A percentile compares a stretch with the other conserved stretches of the same genome.
Evolutionary conservation across 805 yeast genomes (phyloP).

Genomic region (Hemisphaericaspora nanyangensis): DNA sequence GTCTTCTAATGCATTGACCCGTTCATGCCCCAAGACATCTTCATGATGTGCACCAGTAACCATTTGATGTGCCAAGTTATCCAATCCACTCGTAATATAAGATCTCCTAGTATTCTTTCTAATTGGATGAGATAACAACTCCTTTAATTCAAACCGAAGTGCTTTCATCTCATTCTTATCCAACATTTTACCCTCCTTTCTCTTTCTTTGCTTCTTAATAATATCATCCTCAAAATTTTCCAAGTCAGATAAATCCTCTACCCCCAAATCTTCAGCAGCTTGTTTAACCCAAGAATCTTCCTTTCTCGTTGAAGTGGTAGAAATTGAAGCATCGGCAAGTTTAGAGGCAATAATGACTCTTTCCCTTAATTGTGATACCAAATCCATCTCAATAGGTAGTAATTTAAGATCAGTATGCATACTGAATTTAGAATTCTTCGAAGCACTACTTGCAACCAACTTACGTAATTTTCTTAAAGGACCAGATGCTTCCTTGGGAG

Average conservation of each 20-base stretch:
- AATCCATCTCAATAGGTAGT: slow-evolving; percentile 72
- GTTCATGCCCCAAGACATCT: slow-evolving; percentile 65
- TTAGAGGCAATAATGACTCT: slow-evolving; percentile 67
- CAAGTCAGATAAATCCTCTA: slow-evolving; percentile 64
- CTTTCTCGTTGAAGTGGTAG: slow-evolving; percentile 55
- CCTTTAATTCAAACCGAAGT: slow-evolving; percentile 50
- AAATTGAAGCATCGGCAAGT: slow-evolving; percentile 68
- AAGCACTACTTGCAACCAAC: slow-evolving; percentile 38
- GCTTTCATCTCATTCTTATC: slow-evolving; percentile 45
- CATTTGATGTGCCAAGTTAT: slow-evolving; percentile 74
- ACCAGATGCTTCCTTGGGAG: slow-evolving; percentile 91
- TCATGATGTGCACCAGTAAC: slow-evolving; percentile 64
- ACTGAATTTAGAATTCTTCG: slow-evolving; percentile 23
- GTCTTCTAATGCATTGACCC: slow-evolving; percentile 64
- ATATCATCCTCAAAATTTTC: slow-evolving; percentile 63
- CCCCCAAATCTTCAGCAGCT: slow-evolving; percentile 91
- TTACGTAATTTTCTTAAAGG: slow-evolving; percentile 74
- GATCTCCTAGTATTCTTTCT: slow-evolving; percentile 64
- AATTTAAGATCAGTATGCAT: slow-evolving; percentile 53
- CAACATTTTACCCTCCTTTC: slow-evolving; percentile 38
- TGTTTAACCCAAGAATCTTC: slow-evolving; percentile 80
- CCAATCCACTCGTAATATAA: slow-evolving; percentile 75
- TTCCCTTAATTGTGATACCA: slow-evolving; percentile 65
- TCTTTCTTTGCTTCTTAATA: slow-evolving; percentile 57
- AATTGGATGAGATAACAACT: slow-evolving; percentile 49